phyloP scores from a whole-genome alignment of 345 rosid genomes.

The Moricandia arvensis region DNA sequence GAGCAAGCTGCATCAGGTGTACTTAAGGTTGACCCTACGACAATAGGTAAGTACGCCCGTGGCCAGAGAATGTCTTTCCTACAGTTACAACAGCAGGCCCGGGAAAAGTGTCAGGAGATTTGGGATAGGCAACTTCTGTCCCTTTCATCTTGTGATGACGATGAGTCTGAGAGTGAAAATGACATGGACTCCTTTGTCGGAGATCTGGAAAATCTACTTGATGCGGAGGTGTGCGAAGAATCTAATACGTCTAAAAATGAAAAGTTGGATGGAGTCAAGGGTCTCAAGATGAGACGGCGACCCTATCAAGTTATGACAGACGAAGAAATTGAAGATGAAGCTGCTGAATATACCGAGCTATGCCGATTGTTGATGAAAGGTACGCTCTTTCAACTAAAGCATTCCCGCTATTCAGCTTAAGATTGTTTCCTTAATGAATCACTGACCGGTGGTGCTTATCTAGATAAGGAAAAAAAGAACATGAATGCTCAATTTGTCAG shows the following conservation, averaged over 20 bases:
- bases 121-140: slow-evolving; percentile 94
- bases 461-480: slow-evolving; percentile 80
- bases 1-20: slow-evolving; percentile 96
- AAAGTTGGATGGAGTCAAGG: slow-evolving; percentile 76
- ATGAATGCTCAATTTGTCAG: slow-evolving; percentile 51
- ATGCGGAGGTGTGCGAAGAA: slow-evolving; percentile 83
- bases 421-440: background rate
- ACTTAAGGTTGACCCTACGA: slow-evolving; percentile 79
- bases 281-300: slow-evolving; percentile 80
- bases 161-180: slow-evolving; percentile 83
- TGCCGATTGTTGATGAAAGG: slow-evolving; percentile 94
- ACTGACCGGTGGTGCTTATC: slow-evolving; percentile 25
- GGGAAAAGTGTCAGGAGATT: slow-evolving; percentile 97
- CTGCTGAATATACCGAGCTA: slow-evolving; percentile 84
- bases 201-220: slow-evolving; percentile 94
- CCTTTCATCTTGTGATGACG: slow-evolving; percentile 74
- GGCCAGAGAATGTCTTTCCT: slow-evolving; percentile 98
- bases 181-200: slow-evolving; percentile 98
- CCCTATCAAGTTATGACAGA: slow-evolving; percentile 72
- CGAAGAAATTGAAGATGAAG: slow-evolving; percentile 95
- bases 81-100: slow-evolving; percentile 96
- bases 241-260: slow-evolving; percentile 60
- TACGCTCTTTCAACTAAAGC: slow-evolving; percentile 38
- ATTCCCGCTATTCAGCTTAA: background rate
- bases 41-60: slow-evolving; percentile 91